Percentiles rank a stretch among this genome's conserved stretches.
phyloP scores from a whole-genome alignment of 352 stramenopile species.

The Pythium monospermum region DNA sequence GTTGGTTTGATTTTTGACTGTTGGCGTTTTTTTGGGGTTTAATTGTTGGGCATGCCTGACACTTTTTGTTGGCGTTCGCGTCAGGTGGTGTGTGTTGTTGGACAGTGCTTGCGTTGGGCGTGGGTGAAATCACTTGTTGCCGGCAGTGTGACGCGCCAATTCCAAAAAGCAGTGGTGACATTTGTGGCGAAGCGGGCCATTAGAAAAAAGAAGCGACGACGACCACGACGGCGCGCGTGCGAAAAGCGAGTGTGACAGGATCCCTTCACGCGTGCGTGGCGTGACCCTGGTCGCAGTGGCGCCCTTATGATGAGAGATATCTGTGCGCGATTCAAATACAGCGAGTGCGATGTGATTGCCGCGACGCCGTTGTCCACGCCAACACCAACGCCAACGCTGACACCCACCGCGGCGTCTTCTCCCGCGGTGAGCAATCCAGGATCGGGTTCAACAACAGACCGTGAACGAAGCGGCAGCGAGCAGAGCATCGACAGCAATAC shows the following conservation, averaged over 20 bases:
- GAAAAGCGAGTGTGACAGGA: no score
- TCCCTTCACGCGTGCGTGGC: background rate
- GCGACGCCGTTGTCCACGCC: background rate
- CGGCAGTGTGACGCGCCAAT: constrained; percentile 7
- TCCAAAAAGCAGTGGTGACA: background rate
- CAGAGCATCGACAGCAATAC: constrained; percentile 7
- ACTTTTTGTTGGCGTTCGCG: constrained; percentile 9
- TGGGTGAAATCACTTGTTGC: constrained; percentile 12
- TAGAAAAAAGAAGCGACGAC: constrained; percentile 1
- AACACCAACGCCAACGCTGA: background rate
- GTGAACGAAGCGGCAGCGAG: constrained; percentile 16
- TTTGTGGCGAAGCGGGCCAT: constrained; percentile 2
- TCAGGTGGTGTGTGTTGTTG: no score
- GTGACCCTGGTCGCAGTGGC: background rate
- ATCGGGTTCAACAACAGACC: constrained; percentile 11
- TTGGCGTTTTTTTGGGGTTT: background rate
- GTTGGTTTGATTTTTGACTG: background rate
- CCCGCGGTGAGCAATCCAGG: constrained; percentile 8
- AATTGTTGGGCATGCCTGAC: background rate
- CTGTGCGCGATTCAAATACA: constrained; percentile 73
- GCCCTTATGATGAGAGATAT: constrained; percentile 27
- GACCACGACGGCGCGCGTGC: constrained; percentile 9
- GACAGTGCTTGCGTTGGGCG: no score
- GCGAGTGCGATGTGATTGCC: constrained; percentile 23
- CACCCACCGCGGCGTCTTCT: background rate